These are phyloP conservation scores for Gracilaria domingensis DNA, from an alignment of 23 red algal genomes.

Conservation along the genomic window DNA sequence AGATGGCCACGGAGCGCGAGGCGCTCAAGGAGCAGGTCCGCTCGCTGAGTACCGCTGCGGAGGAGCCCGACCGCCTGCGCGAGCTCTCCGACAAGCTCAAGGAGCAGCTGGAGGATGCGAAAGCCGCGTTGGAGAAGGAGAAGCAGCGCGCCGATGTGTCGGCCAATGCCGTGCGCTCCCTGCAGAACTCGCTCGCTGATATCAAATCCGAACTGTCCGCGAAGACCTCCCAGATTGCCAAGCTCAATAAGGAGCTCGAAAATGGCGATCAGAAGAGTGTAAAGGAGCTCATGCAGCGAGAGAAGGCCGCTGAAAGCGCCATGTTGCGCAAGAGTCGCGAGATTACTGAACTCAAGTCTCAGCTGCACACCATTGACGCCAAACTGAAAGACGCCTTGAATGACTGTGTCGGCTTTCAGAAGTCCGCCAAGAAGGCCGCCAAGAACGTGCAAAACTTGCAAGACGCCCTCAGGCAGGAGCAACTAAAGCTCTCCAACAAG, in stretches of 20 bases:
- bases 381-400: conserved; percentile 35
- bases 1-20: conserved; percentile 66
- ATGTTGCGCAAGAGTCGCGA: conserved; percentile 62
- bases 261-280: conserved; percentile 65
- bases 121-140: conserved; percentile 46
- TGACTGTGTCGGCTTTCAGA: conserved; percentile 60
- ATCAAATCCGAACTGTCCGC: conserved; percentile 33
- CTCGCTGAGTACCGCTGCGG: background rate
- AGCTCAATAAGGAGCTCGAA: conserved; percentile 62
- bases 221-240: conserved; percentile 34
- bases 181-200: conserved; percentile 35
- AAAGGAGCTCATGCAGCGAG: conserved; percentile 53
- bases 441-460: conserved; percentile 45
- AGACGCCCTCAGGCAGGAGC: conserved; percentile 36
- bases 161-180: conserved; percentile 33
- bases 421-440: conserved; percentile 14
- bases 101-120: conserved; percentile 62
- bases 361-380: conserved; percentile 10
- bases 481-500: background rate
- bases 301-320: conserved; percentile 69
- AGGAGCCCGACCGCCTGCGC: conserved; percentile 25
- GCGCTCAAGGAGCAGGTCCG: conserved; percentile 20
- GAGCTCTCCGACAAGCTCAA: conserved; percentile 8
- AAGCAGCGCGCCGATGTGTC: conserved; percentile 14
- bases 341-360: conserved; percentile 50